Conservation (phyloP, 2,329 filamentous ascomycete genomes). For the Calonectria ilicicola region DNA sequence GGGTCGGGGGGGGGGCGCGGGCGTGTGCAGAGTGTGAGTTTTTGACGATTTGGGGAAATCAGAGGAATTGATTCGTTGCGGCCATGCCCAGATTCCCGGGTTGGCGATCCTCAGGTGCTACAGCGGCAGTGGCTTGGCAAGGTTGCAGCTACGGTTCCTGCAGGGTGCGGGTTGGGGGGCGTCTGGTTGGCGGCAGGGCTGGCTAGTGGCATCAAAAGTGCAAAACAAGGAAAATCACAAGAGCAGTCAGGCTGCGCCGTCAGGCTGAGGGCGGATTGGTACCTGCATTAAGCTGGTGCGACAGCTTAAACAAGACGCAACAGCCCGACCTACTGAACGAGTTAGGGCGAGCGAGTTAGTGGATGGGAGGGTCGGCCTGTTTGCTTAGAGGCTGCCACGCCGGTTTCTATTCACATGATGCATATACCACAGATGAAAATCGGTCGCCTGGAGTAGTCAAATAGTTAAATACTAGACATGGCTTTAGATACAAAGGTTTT, state of each 20-base stretch:
- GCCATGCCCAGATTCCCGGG: not conserved
- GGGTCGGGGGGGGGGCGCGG: not conserved
- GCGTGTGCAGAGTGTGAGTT: not conserved
- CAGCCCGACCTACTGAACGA: not conserved
- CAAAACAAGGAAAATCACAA: not conserved
- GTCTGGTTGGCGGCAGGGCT: not conserved
- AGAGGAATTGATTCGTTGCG: not conserved
- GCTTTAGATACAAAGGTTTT: not conserved
- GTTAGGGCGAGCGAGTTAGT: not conserved
- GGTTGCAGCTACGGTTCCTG: not conserved
- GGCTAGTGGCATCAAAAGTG: not conserved
- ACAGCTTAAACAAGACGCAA: not conserved
- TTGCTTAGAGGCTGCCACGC: not conserved
- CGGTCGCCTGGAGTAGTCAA: no score
- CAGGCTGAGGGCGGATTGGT: not conserved
- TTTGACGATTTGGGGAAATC: not conserved
- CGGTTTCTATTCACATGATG: not conserved
- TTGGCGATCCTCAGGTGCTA: not conserved
- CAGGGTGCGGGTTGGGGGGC: not conserved
- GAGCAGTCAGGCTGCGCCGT: not conserved
- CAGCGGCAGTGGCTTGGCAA: not conserved
- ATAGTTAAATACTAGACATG: not conserved
- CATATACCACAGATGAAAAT: not conserved
- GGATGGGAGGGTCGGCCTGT: not conserved
- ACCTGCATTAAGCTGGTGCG: conserved; percentile 19